A percentile compares a stretch with the other conserved stretches of the same genome.
Conservation (phyloP, 352 stramenopile species). For the Pythium sukuiense region DNA sequence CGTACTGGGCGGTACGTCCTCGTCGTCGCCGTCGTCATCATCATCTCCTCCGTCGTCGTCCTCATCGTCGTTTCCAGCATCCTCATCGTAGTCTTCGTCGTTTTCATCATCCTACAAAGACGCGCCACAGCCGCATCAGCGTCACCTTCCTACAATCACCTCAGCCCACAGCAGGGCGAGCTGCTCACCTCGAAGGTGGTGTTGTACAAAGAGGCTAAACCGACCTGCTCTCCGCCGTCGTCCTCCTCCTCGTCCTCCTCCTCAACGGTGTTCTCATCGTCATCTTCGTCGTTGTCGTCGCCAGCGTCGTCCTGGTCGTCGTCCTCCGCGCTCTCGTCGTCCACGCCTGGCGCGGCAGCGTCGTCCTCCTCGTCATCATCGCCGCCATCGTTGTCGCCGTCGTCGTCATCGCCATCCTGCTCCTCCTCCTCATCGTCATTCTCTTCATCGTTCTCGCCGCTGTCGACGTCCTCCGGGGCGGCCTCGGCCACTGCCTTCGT, state of each 20-base stretch:
- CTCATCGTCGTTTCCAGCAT: conserved; percentile 25
- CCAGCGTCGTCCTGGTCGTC: conserved; percentile 33
- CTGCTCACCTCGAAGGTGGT: conserved; percentile 50
- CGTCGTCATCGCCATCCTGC: conserved; percentile 27
- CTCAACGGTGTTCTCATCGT: conserved; percentile 24
- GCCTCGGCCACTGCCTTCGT: conserved; percentile 20
- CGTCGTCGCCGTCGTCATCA: conserved; percentile 42
- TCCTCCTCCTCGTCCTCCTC: conserved; percentile 28
- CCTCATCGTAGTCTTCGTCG: conserved; percentile 41
- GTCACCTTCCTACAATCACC: neutral
- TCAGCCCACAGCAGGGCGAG: neutral
- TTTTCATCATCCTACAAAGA: conserved; percentile 47
- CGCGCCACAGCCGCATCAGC: neutral
- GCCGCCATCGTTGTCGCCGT: conserved; percentile 38
- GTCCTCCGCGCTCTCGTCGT: conserved; percentile 37
- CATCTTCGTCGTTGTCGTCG: conserved; percentile 32
- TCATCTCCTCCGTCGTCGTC: conserved; percentile 33
- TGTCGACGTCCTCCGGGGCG: conserved; percentile 26
- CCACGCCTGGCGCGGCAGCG: conserved; percentile 30
- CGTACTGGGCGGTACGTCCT: conserved; percentile 39
- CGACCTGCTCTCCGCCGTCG: conserved; percentile 43
- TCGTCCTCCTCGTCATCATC: conserved; percentile 38
- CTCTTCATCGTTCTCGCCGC: conserved; percentile 30
- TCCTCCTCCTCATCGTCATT: conserved; percentile 29
- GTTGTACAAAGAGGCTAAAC: conserved; percentile 64